Conservation (phyloP, 129 eudicot species). For the Centella asiatica region DNA sequence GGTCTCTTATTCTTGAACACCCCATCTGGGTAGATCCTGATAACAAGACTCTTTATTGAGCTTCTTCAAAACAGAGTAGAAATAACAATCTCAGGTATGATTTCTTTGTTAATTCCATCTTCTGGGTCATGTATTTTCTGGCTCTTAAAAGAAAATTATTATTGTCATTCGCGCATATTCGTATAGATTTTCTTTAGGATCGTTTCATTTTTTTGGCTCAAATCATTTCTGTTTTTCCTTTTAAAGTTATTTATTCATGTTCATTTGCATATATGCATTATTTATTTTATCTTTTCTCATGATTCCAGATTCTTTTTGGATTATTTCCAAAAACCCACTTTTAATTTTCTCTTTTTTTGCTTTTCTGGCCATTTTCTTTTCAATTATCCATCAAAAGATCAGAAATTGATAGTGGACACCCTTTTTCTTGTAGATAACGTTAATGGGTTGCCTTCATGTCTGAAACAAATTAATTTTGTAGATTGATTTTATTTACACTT, state of each 20-base stretch:
- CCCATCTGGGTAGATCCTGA: conserved; percentile 11
- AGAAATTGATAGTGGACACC: neutral
- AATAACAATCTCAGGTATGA: conserved; percentile 9
- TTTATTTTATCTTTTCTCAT: conserved; percentile 5
- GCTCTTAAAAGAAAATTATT: too few species aligned
- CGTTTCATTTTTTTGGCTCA: too few species aligned
- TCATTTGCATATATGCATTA: neutral
- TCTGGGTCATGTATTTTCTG: neutral
- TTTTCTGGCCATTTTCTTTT: neutral
- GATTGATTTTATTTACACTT: neutral
- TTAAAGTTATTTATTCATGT: neutral
- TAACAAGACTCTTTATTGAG: too few species aligned
- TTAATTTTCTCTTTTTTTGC: neutral
- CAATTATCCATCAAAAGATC: neutral
- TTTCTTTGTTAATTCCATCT: neutral
- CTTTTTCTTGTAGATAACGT: neutral
- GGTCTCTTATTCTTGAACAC: conserved; percentile 8
- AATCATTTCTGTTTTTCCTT: neutral
- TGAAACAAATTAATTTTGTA: neutral
- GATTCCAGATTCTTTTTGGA: conserved; percentile 5
- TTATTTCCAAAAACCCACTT: neutral
- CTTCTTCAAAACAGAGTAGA: conserved; percentile 7
- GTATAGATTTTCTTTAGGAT: too few species aligned
- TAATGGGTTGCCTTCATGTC: neutral
- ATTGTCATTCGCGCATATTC: too few species aligned